A percentile compares a stretch with the other conserved stretches of the same genome.
Conservation (phyloP, 805 yeast species). For the Yamadazyma endophytica region DNA sequence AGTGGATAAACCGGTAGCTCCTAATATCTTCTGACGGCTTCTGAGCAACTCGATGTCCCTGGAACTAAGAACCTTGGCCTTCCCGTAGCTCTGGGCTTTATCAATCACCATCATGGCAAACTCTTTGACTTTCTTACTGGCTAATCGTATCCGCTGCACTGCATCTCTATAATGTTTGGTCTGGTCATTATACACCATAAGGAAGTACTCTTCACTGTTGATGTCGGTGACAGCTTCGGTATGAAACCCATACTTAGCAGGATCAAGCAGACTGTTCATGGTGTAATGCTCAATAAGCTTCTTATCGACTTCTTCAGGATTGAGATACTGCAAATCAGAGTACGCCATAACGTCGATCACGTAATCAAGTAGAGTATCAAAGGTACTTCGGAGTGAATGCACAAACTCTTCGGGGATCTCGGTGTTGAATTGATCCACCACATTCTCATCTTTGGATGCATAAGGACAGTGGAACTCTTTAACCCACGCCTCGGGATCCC, state of each 20-base stretch:
- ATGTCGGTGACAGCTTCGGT: constrained; percentile 16
- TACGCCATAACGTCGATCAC: constrained; percentile 57
- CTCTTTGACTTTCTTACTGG: constrained; percentile 59
- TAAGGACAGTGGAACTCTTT: constrained; percentile 46
- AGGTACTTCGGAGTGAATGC: constrained; percentile 31
- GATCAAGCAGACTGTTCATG: constrained; percentile 29
- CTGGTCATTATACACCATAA: constrained; percentile 76
- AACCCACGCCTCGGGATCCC: constrained; percentile 83
- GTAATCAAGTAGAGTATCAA: constrained; percentile 52
- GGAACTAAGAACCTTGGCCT: constrained; percentile 65
- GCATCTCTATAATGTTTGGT: constrained; percentile 73
- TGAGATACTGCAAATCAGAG: constrained; percentile 37
- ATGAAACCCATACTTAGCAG: constrained; percentile 38
- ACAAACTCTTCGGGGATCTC: constrained; percentile 43
- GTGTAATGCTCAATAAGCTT: constrained; percentile 26
- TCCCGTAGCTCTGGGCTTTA: constrained; percentile 58
- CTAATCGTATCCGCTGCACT: constrained; percentile 54
- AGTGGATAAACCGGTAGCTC: constrained; percentile 61
- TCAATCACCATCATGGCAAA: constrained; percentile 73
- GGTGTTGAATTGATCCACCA: constrained; percentile 2
- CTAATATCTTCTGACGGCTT: constrained; percentile 52
- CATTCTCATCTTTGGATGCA: constrained; percentile 10
- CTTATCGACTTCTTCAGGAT: constrained; percentile 20
- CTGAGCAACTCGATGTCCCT: constrained; percentile 45
- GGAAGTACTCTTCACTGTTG: constrained; percentile 47